A percentile compares a stretch with the other conserved stretches of the same genome.
These are phyloP conservation scores for Oryza punctata DNA, from an alignment of 176 grass and related monocot genomes.

Conservation along the genomic window DNA sequence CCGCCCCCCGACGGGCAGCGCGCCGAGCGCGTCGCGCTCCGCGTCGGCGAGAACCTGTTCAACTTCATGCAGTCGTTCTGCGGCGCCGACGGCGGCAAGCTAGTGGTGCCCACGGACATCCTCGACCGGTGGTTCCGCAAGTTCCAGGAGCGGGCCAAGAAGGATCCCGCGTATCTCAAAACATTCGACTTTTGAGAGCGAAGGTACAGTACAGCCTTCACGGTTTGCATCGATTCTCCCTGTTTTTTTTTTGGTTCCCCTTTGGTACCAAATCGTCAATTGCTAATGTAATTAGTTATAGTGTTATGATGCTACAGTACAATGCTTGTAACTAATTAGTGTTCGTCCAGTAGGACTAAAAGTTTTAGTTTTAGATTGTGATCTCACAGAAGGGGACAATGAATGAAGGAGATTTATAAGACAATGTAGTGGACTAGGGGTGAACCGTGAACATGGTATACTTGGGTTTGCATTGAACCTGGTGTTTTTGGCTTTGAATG, in stretches of 20 bases:
- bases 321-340: neutral
- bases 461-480: neutral
- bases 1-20: slow-evolving; percentile 61
- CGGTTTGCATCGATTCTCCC: neutral
- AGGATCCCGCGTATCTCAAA: slow-evolving; percentile 80
- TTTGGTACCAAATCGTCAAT: neutral
- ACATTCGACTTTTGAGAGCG: slow-evolving; percentile 71
- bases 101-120: slow-evolving; percentile 87
- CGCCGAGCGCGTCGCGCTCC: slow-evolving; percentile 74
- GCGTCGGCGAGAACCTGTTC: slow-evolving; percentile 93
- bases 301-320: neutral
- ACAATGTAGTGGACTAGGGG: neutral
- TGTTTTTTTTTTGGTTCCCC: neutral
- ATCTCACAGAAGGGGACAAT: neutral
- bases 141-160: slow-evolving; percentile 91
- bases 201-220: slow-evolving; percentile 36
- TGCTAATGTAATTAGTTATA: neutral
- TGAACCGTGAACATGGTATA: neutral
- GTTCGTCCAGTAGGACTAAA: neutral
- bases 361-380: slow-evolving; percentile 4
- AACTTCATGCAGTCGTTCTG: slow-evolving; percentile 99
- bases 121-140: slow-evolving; percentile 93
- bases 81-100: slow-evolving; percentile 77
- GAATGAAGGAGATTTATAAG: neutral
- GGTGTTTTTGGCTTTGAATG: neutral